Base-by-base conservation (phyloP, 805 yeast species). In the Wickerhamomyces chaumierensis region DNA sequence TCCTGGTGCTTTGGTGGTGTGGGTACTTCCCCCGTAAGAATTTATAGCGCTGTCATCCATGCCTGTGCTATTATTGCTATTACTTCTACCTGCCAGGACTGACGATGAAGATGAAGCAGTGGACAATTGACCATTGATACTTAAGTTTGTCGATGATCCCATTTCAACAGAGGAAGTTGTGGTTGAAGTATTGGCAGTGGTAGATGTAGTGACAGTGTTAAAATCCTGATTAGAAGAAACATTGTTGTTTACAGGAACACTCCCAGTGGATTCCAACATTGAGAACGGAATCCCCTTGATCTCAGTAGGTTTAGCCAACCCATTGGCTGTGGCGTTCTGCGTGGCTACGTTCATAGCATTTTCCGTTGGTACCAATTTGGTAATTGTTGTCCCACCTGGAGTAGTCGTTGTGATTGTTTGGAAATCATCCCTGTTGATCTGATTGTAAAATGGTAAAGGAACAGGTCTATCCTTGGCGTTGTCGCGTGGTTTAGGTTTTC, bases 381-480 rank as follows among this genome's bases (percentile, higher is more conserved):
- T 87, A 18, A 86, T 71, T 0, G 96, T 84, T 0, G 96, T 87
- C 39, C 96, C 96, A 48, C 84, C 84, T 2, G 95, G 95, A 0
- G 95, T 81, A 0, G 94, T 87, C 2, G 85, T 77, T 1, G 87
- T 80, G 23, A 82, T 75, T 0, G 95, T 80, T 37, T 80, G 81
- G 62, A 85, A 87, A 56, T 85, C 90, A 56, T 87, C 96, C 49
- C 77, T 79, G 23, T 88, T 81, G 52, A 87, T 87, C 57, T 87
- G 95, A 53, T 83, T 84, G 59, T 86, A 87, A 52, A 87, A 81
- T 8, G 96, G 96, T 34, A 87, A 62, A 9, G 96, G 96, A 17
- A 46, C 43, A 11, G 46, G 58, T 38, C 57, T 47, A 44, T 51
- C 58, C 25, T 42, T 37, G 23, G 44, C 51, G 16, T 40, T 43